Conservation (phyloP, 139 green algal genomes). For the Chlamydomonas urium region DNA sequence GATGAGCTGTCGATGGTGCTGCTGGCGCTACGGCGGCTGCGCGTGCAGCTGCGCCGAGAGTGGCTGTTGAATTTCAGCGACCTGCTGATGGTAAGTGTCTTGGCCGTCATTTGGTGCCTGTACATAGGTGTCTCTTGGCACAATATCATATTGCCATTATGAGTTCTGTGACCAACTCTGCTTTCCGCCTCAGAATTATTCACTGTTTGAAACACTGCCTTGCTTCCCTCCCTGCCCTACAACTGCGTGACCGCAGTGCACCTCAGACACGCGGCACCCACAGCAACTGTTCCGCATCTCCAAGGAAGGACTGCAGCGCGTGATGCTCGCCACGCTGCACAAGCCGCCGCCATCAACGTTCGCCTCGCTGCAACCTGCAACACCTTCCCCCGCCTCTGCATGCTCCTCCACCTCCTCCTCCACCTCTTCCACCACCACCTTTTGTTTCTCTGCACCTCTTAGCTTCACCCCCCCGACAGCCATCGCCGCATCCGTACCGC, state of each 20-base stretch:
- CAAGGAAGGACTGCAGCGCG: not conserved
- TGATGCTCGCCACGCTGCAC: not conserved
- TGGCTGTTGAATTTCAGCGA: not conserved
- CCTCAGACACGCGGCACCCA: no score
- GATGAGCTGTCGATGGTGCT: slow-evolving; percentile 7
- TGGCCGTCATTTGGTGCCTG: not conserved
- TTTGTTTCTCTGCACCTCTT: not conserved
- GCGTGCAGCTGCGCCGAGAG: not conserved
- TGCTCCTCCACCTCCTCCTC: no score
- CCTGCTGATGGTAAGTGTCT: not conserved
- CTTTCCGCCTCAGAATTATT: not conserved
- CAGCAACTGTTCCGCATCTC: no score
- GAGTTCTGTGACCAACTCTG: not conserved
- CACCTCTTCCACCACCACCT: not conserved
- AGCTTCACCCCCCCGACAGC: not conserved
- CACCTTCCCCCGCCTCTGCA: no score
- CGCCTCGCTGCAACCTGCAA: not conserved
- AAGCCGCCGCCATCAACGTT: not conserved
- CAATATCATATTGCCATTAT: not conserved
- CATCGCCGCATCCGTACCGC: no score
- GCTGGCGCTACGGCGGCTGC: not conserved
- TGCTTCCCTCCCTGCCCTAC: not conserved
- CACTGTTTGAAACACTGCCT: not conserved
- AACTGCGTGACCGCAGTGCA: not conserved
- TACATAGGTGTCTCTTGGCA: not conserved